These are phyloP conservation scores for Acacia confusa DNA, from an alignment of 306 rosid species.

Conservation along the genomic window DNA sequence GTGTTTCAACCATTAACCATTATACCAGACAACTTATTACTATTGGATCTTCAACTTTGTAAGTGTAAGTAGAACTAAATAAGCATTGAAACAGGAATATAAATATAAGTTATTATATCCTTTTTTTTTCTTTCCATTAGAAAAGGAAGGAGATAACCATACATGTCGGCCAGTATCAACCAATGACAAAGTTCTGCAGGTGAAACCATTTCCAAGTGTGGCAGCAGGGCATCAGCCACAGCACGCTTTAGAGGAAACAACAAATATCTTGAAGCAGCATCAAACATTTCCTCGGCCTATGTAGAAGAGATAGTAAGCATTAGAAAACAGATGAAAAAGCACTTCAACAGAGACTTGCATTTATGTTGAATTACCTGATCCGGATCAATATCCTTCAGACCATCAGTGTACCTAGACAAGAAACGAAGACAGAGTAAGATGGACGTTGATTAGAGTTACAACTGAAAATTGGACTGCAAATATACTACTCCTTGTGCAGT, in stretches of 20 bases:
- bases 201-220: constrained; percentile 76
- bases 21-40: neutral
- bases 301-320: constrained; percentile 21
- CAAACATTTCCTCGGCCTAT: constrained; percentile 92
- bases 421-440: constrained; percentile 32
- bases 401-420: constrained; percentile 84
- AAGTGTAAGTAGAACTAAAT: neutral
- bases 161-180: constrained; percentile 87
- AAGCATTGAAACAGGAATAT: constrained; percentile 26
- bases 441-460: constrained; percentile 20
- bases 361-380: constrained; percentile 62
- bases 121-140: neutral
- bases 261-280: constrained; percentile 89
- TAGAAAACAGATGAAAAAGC: constrained; percentile 25
- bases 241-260: constrained; percentile 92
- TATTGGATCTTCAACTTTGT: neutral
- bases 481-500: constrained; percentile 8
- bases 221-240: constrained; percentile 83
- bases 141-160: constrained; percentile 38
- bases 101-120: neutral
- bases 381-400: constrained; percentile 77
- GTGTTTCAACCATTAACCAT: neutral
- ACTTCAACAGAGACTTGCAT: constrained; percentile 21
- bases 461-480: constrained; percentile 19
- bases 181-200: constrained; percentile 91